phyloP scores from a whole-genome alignment of 345 rosid genomes.

The Lenwebbia sp. region DNA sequence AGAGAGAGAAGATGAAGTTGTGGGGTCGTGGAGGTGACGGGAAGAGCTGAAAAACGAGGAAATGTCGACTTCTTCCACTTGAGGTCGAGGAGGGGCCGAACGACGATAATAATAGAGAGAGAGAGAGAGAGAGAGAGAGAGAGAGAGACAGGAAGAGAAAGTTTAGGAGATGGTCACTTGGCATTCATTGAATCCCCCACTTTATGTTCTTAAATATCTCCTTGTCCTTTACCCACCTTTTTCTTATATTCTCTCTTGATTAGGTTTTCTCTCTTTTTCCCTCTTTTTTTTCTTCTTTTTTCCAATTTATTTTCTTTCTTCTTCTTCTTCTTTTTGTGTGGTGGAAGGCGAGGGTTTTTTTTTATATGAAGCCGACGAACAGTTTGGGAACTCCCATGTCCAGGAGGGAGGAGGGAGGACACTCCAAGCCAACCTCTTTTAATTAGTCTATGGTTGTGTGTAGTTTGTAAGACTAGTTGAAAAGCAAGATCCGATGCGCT shows the following conservation, averaged over 20 bases:
- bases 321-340: neutral
- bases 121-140: neutral
- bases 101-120: neutral
- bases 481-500: neutral
- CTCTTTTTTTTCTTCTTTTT: neutral
- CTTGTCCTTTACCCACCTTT: neutral
- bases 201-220: neutral
- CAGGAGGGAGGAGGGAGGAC: neutral
- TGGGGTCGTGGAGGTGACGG: slow-evolving; percentile 2
- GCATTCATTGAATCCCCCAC: neutral
- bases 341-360: neutral
- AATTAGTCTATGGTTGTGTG: neutral
- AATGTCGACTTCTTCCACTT: slow-evolving; percentile 13
- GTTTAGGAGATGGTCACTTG: neutral
- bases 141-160: neutral
- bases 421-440: neutral
- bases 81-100: neutral
- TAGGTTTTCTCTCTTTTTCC: neutral
- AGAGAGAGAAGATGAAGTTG: neutral
- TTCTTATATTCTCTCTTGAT: neutral
- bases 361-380: neutral
- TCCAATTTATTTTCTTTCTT: neutral
- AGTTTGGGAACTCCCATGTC: neutral
- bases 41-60: slow-evolving; percentile 19
- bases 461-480: neutral